Conservation (phyloP, 1,284 basidiomycete genomes). For the Taiwanofungus camphoratus region DNA sequence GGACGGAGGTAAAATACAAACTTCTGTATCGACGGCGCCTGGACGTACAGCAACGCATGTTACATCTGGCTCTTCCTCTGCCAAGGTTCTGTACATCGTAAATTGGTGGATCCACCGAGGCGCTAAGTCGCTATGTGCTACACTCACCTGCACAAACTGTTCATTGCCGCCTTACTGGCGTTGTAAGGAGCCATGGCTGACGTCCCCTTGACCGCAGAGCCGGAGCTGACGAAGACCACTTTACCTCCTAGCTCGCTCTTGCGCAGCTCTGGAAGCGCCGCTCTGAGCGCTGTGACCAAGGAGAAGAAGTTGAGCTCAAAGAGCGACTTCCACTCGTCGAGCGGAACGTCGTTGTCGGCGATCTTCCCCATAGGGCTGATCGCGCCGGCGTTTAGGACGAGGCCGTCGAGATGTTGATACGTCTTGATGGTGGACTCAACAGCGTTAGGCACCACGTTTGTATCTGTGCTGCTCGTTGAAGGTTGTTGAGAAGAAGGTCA, state of each 20-base stretch:
- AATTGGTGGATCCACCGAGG: too few relatives aligned
- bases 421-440: constrained; percentile 41
- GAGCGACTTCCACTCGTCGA: constrained; percentile 54
- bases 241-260: constrained; percentile 54
- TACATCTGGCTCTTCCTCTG: constrained; percentile 74
- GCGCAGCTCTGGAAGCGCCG: constrained; percentile 62
- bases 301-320: constrained; percentile 87
- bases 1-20: constrained; percentile 27
- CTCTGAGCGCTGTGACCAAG: constrained; percentile 60
- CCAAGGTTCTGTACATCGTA: constrained; percentile 56
- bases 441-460: constrained; percentile 47
- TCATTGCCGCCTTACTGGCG: constrained; percentile 80
- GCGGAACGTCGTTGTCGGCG: constrained; percentile 28
- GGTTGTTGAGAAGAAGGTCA: constrained; percentile 15
- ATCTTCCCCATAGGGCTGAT: constrained; percentile 48
- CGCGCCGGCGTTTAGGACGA: constrained; percentile 78
- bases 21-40: constrained; percentile 77
- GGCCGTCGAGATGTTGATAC: constrained; percentile 62
- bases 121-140: not conserved
- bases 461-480: constrained; percentile 43
- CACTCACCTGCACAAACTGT: constrained; percentile 67
- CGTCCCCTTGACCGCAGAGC: constrained; percentile 65
- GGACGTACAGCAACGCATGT: constrained; percentile 75
- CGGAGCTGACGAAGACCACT: constrained; percentile 78
- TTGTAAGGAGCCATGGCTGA: constrained; percentile 78